Evolutionary conservation across 2,329 filamentous ascomycete species (phyloP).

Genomic region (Leptographium wingfieldii): DNA sequence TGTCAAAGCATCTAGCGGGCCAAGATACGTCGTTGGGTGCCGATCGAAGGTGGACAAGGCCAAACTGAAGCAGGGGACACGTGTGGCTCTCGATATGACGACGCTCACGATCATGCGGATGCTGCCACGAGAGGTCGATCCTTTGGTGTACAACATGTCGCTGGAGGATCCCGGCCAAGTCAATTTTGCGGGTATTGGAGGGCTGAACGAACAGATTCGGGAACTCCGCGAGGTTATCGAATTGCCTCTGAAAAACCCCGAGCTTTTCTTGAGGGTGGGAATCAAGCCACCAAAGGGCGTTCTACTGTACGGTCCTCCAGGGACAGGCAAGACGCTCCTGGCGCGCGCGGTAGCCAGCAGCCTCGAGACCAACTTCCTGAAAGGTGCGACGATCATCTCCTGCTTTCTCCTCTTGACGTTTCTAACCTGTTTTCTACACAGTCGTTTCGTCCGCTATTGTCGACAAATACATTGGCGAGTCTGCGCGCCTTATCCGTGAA

Average conservation of each 20-base stretch:
- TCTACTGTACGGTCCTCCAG: slow-evolving; percentile 86
- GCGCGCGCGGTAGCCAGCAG: slow-evolving; percentile 92
- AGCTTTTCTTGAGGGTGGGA: slow-evolving; percentile 89
- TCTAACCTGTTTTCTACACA: slow-evolving; percentile 22
- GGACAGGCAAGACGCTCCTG: slow-evolving; percentile 90
- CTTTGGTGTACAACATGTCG: slow-evolving; percentile 99
- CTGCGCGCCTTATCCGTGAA: slow-evolving; percentile 88
- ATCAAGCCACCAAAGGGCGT: slow-evolving; percentile 99
- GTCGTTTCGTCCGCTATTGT: slow-evolving; percentile 98
- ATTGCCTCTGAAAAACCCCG: slow-evolving; percentile 94
- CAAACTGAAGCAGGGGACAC: slow-evolving; percentile 96
- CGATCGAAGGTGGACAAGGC: slow-evolving; percentile 95
- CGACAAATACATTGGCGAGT: slow-evolving; percentile 99
- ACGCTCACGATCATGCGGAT: slow-evolving; percentile 99
- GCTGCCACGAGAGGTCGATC: slow-evolving; percentile 95
- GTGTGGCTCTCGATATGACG: slow-evolving; percentile 97
- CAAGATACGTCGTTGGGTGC: slow-evolving; percentile 95
- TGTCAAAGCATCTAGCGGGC: slow-evolving; percentile 94
- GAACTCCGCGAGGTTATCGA: slow-evolving; percentile 97
- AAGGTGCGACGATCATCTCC: slow-evolving; percentile 43
- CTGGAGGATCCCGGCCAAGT: slow-evolving; percentile 95
- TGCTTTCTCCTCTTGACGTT: background rate
- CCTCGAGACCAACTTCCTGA: slow-evolving; percentile 95
- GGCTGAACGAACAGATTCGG: slow-evolving; percentile 94
- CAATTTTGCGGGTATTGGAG: slow-evolving; percentile 95